Evolutionary conservation across 768 basidiomycete species (phyloP).

Genomic region (Termitomyces sp.): DNA sequence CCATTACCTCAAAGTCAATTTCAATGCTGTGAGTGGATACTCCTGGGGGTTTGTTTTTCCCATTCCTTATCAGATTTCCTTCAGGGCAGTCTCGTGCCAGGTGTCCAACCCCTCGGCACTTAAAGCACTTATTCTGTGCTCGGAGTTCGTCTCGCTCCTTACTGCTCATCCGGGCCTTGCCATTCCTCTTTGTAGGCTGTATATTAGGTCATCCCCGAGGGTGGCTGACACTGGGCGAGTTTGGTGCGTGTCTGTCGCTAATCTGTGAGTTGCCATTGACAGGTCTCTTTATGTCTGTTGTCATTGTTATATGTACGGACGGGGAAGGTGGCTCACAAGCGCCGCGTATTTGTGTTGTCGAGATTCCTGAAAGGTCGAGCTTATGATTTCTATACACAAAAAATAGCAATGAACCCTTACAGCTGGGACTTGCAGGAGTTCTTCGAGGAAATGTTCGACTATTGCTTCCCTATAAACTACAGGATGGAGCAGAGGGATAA

Average conservation of each 20-base stretch:
- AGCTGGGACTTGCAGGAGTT: conserved; percentile 23
- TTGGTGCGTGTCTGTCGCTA: too few species aligned
- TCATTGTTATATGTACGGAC: conserved; percentile 20
- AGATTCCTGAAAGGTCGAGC: conserved; percentile 25
- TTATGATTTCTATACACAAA: conserved; percentile 24
- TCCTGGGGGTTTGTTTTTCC: background rate
- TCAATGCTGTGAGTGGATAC: background rate
- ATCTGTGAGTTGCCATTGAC: too few species aligned
- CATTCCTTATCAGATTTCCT: background rate
- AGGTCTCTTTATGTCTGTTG: too few species aligned
- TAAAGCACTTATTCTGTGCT: too few species aligned
- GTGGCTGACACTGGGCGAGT: too few species aligned
- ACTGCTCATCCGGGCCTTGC: too few species aligned
- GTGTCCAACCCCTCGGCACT: too few species aligned
- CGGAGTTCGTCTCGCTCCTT: too few species aligned
- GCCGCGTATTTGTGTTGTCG: conserved; percentile 18
- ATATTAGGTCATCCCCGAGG: too few species aligned
- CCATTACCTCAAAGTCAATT: background rate
- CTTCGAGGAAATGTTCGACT: conserved; percentile 9
- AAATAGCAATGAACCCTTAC: conserved; percentile 18
- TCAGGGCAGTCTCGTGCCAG: background rate
- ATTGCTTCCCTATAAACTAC: conserved; percentile 29
- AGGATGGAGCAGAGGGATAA: conserved; percentile 18
- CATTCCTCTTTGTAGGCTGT: too few species aligned
- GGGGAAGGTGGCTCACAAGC: conserved; percentile 7